Conservation (phyloP, 192 early-diverging fungal genomes). For the Gaertneriomyces semiglobifer region DNA sequence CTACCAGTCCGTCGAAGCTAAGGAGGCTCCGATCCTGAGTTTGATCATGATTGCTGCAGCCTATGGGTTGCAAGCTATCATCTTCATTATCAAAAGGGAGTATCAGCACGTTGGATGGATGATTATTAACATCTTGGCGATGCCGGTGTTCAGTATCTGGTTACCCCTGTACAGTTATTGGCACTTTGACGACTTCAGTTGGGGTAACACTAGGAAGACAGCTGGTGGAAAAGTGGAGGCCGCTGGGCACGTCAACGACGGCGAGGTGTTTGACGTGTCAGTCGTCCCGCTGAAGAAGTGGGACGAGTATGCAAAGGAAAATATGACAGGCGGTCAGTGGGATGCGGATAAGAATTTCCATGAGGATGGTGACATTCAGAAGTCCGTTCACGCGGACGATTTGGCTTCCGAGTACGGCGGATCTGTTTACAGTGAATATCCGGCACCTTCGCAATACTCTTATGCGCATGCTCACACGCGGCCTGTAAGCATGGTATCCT, state of each 20-base stretch:
- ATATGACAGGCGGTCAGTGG: constrained; percentile 6
- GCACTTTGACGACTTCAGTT: constrained; percentile 98
- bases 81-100: constrained; percentile 84
- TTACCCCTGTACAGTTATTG: constrained; percentile 80
- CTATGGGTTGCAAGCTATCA: constrained; percentile 85
- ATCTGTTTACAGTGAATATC: not conserved
- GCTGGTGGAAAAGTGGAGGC: constrained; percentile 55
- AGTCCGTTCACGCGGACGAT: not conserved
- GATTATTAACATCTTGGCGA: constrained; percentile 88
- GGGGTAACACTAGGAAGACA: constrained; percentile 91
- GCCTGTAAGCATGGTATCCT: too few relatives aligned
- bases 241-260: constrained; percentile 63
- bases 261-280: constrained; percentile 50
- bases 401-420: constrained; percentile 16
- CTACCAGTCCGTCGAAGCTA: constrained; percentile 29
- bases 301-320: constrained; percentile 38
- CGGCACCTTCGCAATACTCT: not conserved
- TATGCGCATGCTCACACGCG: not conserved
- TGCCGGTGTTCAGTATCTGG: constrained; percentile 77
- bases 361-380: constrained; percentile 1
- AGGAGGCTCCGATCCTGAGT: constrained; percentile 66
- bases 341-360: not conserved
- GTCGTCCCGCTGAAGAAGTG: constrained; percentile 42
- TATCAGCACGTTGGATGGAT: constrained; percentile 83
- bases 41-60: constrained; percentile 80